phyloP scores from a whole-genome alignment of 1,284 basidiomycete genomes.

The Kwoniella shivajii region DNA sequence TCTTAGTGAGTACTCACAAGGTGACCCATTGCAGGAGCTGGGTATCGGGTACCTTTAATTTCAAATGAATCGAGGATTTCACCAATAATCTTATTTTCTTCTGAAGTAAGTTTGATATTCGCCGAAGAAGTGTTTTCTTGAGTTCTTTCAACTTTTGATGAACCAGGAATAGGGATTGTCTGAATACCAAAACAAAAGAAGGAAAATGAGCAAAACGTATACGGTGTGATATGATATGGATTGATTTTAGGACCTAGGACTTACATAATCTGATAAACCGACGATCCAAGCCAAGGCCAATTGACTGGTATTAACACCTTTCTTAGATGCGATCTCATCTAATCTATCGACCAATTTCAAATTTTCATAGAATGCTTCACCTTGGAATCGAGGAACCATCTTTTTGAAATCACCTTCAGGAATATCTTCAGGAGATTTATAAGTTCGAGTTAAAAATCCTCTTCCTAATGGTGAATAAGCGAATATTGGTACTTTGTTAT shows the following conservation, averaged over 20 bases:
- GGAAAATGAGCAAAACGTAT: neutral
- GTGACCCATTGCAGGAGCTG: conserved; percentile 12
- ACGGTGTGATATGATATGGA: neutral
- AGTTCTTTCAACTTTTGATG: conserved; percentile 56
- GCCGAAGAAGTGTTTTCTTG: conserved; percentile 58
- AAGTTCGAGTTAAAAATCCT: conserved; percentile 63
- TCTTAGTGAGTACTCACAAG: conserved; percentile 20
- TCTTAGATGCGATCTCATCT: conserved; percentile 58
- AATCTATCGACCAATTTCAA: conserved; percentile 60
- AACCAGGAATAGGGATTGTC: conserved; percentile 63
- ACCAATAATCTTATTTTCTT: conserved; percentile 52
- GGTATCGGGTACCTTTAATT: conserved; percentile 37
- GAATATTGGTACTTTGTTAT: conserved; percentile 60
- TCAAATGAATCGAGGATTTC: conserved; percentile 51
- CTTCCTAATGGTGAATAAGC: conserved; percentile 65
- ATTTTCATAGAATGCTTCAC: conserved; percentile 61
- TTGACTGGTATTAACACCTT: conserved; percentile 62
- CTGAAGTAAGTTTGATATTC: conserved; percentile 55
- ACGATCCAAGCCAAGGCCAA: conserved; percentile 66
- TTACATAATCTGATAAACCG: conserved; percentile 56
- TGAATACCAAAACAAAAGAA: conserved; percentile 14
- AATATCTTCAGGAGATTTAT: conserved; percentile 60
- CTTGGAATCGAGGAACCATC: conserved; percentile 47
- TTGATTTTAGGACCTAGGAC: conserved; percentile 13
- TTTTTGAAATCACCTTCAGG: conserved; percentile 50